Evolutionary conservation across 495 filamentous ascomycete species (phyloP), one percentile per base, ranked within the genome.

Genomic region (Bombardia bombarda): DNA sequence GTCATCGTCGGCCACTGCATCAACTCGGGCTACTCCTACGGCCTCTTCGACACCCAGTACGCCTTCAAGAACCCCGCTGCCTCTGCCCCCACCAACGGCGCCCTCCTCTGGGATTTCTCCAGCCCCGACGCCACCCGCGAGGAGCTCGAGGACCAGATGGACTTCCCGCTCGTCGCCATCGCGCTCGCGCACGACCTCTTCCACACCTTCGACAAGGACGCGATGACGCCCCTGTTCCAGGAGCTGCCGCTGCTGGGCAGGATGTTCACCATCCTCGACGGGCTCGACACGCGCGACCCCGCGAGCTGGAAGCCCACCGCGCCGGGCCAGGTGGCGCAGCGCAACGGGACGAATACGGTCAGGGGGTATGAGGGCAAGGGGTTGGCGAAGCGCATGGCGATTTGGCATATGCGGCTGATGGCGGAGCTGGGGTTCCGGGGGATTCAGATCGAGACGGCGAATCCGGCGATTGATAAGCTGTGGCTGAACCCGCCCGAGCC

Each of bases 1-100:
- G 31, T 36, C 24, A 12, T 41, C 7, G 18, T 23, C 14, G n/a
- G 17, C 0, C 28, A 32, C 31, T 24, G 18, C 4, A 42, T 38
- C 42, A 19, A 26, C 18, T 67, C 61, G 18, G 68, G 67, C 25
- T 34, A 67, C 7, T 67, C 63, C 0, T 70, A 54, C 33, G 66
- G 66, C 40, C 57, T 74, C 14, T 72, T 70, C 56, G 65, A 74
- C 55, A 67, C 45, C 13, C 53, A 69, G 16, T 71, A 71, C 45
- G 35, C 50, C 9, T 75, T 63, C 58, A 70, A 67, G 47, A 46
- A 45, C 0, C 56, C 66, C 32, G n/a, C n/a, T n/a, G 58, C 59
- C 26, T 69, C 67, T 4, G 62, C 41, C 0, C 52, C 53, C 7
- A 58, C 56, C 7, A 63, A 54, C 6, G 70, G 70, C 13, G 51